Evolutionary conservation across 2,329 filamentous ascomycete genomes (phyloP), one percentile per base, ranked within the genome.

Genomic region (Diplodia seriata): DNA sequence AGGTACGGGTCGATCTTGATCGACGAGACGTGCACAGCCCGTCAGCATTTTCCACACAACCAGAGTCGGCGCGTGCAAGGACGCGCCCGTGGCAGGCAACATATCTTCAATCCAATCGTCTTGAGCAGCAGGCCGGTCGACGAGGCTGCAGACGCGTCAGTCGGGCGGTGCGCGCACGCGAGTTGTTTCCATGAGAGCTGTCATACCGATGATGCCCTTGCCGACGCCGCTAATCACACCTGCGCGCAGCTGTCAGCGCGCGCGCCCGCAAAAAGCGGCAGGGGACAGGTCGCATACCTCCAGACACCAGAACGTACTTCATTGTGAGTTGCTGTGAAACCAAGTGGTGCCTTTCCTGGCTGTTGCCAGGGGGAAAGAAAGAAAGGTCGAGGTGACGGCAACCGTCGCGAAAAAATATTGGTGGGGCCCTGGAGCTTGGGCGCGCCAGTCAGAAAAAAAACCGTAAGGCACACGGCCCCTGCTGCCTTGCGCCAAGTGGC

Each of bases 281-380:
- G 50, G 40, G 65, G 70, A 69, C 69, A 67, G 64, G 36, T 43
- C 47, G 79, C 83, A 82, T 80, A 91, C 90, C 91, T 85, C 91
- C 91, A 73, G 90, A 91, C 73, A 93, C 90, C 72, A 93, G 84
- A 80, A 93, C 89, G 85, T 92, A 92, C 83, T 92, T 92, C 90
- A 93, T 93, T 76, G 82, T 88, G 77, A 74, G 73, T 23, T 31
- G 53, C 54, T 65, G 68, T 67, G 68, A 70, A 70, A 50, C 76
- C 75, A 77, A 36, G 72, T 76, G 76, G 75, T 76, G 78, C 78
- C 78, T 74, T 76, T 71, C 70, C 74, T 77, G 75, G 75, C 74
- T 71, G 68, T 73, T 76, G 77, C 77, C 76, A 78, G 79, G 77
- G 80, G 79, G 79, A 77, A 74, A 74, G 79, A 76, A 80, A 75